Evolutionary conservation across 495 filamentous ascomycete species (phyloP), one percentile per base, ranked within the genome.

Genomic region (Penicillium subrubescens): DNA sequence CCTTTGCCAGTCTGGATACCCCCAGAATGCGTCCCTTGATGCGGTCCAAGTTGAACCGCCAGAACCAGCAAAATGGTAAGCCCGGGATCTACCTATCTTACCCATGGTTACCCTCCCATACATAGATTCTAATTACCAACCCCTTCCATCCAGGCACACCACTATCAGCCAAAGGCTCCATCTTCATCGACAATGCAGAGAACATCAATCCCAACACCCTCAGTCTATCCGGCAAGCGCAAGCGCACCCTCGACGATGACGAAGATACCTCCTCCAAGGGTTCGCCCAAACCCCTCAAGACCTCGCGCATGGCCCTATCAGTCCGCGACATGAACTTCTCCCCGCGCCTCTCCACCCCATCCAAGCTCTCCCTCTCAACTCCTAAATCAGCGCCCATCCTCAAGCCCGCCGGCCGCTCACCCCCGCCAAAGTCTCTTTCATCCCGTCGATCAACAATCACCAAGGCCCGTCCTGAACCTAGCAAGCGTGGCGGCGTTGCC

Each of bases 151-250:
- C 54, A 77, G 76, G 71, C 59, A 60, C 68, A 55, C 57, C 71
- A 27, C 29, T 77, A 15, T 67, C 69, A 23, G 61, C 64, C 62
- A 77, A 78, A 60, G 72, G 63, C 67, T 77, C 70, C 29, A 77
- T 81, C 57, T 81, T 84, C 61, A 79, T 86, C 34, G 80, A 85
- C 19, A 79, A 96, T 72, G 76, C 83, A 8, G 93, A 97, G 80
- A 97, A 97, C 70, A 82, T 96, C 64, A 92, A 94, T 69, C 93
- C 93, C 0, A 62, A 78, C 27, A 71, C 84, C 60, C 87, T 88
- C 70, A 84, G 77, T 43, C 80, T 82, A 14, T 83, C 92, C 27
- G 90, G 86, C 21, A 97, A 96, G 79, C 86, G 85, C 55, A 81
- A 74, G 55, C 83, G 83, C 65, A 71, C 73, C 58, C 65, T 79